phyloP scores from a whole-genome alignment of 2,329 filamentous ascomycete species.

The Aspergillus intermedius region DNA sequence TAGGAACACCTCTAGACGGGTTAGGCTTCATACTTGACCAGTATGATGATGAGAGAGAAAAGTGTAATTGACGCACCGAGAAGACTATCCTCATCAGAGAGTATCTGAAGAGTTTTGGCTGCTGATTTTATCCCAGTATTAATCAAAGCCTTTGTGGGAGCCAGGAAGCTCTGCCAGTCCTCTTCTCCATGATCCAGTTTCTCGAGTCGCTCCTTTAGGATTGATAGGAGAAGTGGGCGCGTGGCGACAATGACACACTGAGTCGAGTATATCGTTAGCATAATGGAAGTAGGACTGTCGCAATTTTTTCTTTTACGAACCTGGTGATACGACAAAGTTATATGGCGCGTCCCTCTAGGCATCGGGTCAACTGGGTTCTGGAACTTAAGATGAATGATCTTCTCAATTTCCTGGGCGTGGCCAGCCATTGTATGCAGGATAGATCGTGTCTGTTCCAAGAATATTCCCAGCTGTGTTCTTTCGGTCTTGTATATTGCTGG shows the following conservation, averaged over 20 bases:
- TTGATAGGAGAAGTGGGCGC: conserved; percentile 32
- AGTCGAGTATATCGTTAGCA: not conserved
- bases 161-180: conserved; percentile 3
- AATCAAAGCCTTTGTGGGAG: conserved; percentile 30
- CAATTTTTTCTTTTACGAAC: conserved; percentile 15
- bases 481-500: conserved; percentile 33
- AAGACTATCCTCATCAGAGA: conserved; percentile 29
- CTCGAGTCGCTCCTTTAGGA: conserved; percentile 33
- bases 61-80: conserved; percentile 23
- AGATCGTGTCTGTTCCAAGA: conserved; percentile 30
- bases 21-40: no score
- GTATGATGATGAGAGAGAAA: no score
- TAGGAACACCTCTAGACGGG: not conserved
- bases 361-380: conserved; percentile 27
- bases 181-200: conserved; percentile 12
- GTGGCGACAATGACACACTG: conserved; percentile 37
- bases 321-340: conserved; percentile 35
- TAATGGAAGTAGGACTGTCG: not conserved
- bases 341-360: conserved; percentile 31
- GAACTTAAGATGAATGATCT: conserved; percentile 27
- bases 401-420: conserved; percentile 35
- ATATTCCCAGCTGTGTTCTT: conserved; percentile 26
- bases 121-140: conserved; percentile 39
- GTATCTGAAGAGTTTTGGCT: conserved; percentile 34
- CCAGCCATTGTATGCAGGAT: conserved; percentile 32